Evolutionary conservation across 2,329 filamentous ascomycete species (phyloP).

Genomic region (Monosporascus sp.): DNA sequence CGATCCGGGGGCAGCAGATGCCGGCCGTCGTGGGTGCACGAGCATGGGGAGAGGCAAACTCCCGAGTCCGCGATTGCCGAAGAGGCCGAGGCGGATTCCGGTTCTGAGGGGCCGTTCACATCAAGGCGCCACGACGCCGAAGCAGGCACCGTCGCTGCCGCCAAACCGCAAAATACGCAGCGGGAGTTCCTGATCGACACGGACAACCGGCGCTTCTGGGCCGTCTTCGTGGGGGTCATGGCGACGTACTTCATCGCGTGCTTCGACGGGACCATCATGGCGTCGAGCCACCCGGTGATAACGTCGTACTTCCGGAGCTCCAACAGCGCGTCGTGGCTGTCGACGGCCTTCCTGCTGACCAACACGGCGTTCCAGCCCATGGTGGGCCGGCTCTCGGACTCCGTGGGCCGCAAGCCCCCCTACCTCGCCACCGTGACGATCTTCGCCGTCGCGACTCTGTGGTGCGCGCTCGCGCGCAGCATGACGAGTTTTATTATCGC

Average conservation of each 20-base stretch:
- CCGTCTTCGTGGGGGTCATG: slow-evolving; percentile 56
- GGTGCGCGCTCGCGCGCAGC: slow-evolving; percentile 62
- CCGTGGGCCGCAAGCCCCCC: slow-evolving; percentile 61
- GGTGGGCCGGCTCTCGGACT: slow-evolving; percentile 68
- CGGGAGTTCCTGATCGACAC: slow-evolving; percentile 38
- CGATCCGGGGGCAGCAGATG: slow-evolving; percentile 18
- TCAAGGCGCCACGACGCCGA: background rate
- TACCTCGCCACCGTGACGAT: slow-evolving; percentile 60
- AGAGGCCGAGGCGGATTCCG: background rate
- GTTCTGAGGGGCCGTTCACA: background rate
- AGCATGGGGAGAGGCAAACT: background rate
- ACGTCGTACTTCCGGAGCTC: slow-evolving; percentile 74
- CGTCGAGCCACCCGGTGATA: slow-evolving; percentile 73
- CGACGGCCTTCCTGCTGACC: slow-evolving; percentile 71
- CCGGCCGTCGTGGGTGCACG: slow-evolving; percentile 1
- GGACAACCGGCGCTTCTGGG: slow-evolving; percentile 50
- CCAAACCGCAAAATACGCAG: slow-evolving; percentile 5
- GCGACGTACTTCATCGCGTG: slow-evolving; percentile 52
- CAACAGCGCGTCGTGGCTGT: slow-evolving; percentile 77
- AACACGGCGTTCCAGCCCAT: slow-evolving; percentile 72
- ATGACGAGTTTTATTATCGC: slow-evolving; percentile 68
- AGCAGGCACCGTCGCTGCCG: background rate
- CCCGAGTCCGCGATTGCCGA: background rate
- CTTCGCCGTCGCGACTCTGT: slow-evolving; percentile 60
- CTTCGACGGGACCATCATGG: slow-evolving; percentile 79